Conservation (phyloP, 2,329 filamentous ascomycete species). For the Paracamarosporium sp. region DNA sequence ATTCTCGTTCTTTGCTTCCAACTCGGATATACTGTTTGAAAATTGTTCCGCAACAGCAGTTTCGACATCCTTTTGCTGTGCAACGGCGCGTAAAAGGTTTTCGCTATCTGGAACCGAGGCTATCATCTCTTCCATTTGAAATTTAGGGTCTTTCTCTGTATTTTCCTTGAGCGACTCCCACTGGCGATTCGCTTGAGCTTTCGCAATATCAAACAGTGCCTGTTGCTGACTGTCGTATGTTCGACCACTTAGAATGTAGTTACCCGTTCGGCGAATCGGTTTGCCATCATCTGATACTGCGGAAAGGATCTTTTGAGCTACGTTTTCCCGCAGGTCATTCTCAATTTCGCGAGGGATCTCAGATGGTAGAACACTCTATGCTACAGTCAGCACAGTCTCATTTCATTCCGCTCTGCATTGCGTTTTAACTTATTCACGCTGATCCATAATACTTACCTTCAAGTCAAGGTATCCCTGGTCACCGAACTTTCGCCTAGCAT, state of each 20-base stretch:
- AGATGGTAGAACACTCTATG: slow-evolving; percentile 8
- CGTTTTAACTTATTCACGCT: background rate
- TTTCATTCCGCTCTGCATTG: too few species aligned
- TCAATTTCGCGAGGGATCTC: slow-evolving; percentile 19
- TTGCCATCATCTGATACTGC: slow-evolving; percentile 3
- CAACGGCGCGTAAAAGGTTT: slow-evolving; percentile 19
- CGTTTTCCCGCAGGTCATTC: slow-evolving; percentile 11
- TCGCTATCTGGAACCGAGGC: slow-evolving; percentile 11
- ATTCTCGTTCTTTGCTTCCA: slow-evolving; percentile 37
- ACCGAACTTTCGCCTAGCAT: slow-evolving; percentile 20
- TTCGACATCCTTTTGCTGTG: slow-evolving; percentile 25
- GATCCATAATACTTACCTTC: slow-evolving; percentile 17
- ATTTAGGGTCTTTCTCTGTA: slow-evolving; percentile 29
- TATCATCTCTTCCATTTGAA: slow-evolving; percentile 25
- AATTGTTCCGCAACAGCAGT: slow-evolving; percentile 32
- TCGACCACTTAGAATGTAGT: slow-evolving; percentile 24
- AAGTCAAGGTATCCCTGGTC: slow-evolving; percentile 28
- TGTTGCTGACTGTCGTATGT: slow-evolving; percentile 14
- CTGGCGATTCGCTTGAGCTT: slow-evolving; percentile 26
- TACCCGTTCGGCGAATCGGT: slow-evolving; percentile 16
- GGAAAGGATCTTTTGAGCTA: slow-evolving; percentile 20
- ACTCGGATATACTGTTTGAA: slow-evolving; percentile 25
- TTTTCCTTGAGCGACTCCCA: slow-evolving; percentile 31
- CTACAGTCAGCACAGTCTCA: background rate
- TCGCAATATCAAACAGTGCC: slow-evolving; percentile 22